Evolutionary conservation across 2,329 filamentous ascomycete species (phyloP), one percentile per base, ranked within the genome.

Genomic region (Ophiostoma novo-ulmi): DNA sequence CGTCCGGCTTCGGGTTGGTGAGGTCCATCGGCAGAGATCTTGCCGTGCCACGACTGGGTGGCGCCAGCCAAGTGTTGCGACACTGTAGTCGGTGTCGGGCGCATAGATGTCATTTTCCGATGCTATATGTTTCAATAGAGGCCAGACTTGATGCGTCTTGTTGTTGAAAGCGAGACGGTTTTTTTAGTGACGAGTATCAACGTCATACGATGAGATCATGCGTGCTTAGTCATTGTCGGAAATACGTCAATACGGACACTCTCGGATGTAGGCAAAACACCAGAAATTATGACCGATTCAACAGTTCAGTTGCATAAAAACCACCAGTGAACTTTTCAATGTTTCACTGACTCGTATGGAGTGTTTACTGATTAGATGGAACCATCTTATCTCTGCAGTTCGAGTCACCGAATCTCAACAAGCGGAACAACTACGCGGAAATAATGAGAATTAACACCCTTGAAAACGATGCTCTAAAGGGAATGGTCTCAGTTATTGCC

Each of bases 11-110:
- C 76, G 6, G 77, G 76, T 52, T 70, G 52, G 69, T 76, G 76
- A 0, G 74, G 74, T 2, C 76, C 75, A 20, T 74, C 74, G 5
- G 74, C 63, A 3, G 74, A 69, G 55, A 78, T 72, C 41, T 74
- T 76, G 65, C 75, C 76, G 69, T 77, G 76, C 76, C 76, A 78
- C 10, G 76, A 74, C 61, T 76, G 70, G 20, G 68, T 44, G 2
- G 70, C 71, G 11, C 75, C 75, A 35, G 72, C 72, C 14, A 74
- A 69, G 64, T 76, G 75, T 63, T 74, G 69, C 3, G 70, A 71
- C 2, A 75, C 74, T 0, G 74, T 74, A 2, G 71, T 71, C 7
- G 72, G 72, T 10, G 52, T 70, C 17, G 74, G 73, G 79, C 39
- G 80, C 20, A 5, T 35, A 63, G 58, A 3, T 6, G 58, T 36